Evolutionary conservation across 225 moss, liverwort and hornwort genomes (phyloP).

Genomic region (Neckera pumila): DNA sequence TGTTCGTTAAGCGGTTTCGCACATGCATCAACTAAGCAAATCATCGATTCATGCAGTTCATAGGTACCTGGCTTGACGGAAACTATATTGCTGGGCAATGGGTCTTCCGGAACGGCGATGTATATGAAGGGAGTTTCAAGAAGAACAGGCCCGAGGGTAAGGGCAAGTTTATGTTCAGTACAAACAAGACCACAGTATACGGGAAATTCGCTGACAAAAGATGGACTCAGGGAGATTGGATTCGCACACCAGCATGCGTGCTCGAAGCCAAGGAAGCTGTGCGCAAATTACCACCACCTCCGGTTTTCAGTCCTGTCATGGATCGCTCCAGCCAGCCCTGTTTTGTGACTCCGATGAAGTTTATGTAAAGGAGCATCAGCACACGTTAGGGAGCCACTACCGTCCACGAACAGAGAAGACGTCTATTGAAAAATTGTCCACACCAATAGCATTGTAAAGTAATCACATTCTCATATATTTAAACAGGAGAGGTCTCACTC

Average conservation of each 20-base stretch:
- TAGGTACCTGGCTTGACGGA: slow-evolving; percentile 63
- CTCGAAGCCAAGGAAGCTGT: slow-evolving; percentile 9
- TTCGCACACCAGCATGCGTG: slow-evolving; percentile 1
- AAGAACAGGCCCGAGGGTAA: slow-evolving; percentile 62
- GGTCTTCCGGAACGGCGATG: slow-evolving; percentile 68
- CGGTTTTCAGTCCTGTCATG: slow-evolving; percentile 13
- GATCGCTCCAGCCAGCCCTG: slow-evolving; percentile 28
- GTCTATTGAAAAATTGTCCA: not conserved
- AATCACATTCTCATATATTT: not conserved
- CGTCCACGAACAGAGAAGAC: not conserved
- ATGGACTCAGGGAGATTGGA: slow-evolving; percentile 21
- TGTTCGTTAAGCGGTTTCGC: not conserved
- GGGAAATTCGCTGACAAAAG: slow-evolving; percentile 32
- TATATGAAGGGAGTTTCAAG: slow-evolving; percentile 65
- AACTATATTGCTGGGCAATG: slow-evolving; percentile 59
- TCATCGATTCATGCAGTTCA: slow-evolving; percentile 25
- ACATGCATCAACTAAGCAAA: not conserved
- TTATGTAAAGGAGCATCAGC: not conserved
- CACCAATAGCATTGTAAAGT: no score
- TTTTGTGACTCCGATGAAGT: slow-evolving; percentile 29
- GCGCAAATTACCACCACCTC: not conserved
- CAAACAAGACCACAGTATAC: slow-evolving; percentile 37
- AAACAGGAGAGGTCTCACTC: not conserved
- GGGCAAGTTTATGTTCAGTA: slow-evolving; percentile 52
- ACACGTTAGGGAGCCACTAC: not conserved